Evolutionary conservation across 1,284 basidiomycete genomes (phyloP), one percentile per base, ranked within the genome.

Genomic region (Irpex sp.): DNA sequence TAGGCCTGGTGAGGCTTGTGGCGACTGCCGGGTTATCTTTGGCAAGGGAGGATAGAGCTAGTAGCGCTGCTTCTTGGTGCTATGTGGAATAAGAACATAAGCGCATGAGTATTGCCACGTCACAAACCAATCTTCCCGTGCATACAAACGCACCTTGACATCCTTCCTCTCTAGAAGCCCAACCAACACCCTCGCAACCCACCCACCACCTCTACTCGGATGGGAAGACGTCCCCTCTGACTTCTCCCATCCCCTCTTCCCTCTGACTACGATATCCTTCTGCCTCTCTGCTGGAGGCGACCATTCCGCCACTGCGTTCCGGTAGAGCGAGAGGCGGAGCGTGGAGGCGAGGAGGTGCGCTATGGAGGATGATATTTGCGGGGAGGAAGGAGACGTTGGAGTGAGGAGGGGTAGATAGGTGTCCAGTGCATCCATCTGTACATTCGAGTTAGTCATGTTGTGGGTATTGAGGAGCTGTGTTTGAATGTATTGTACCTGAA

Each of bases 211-310:
- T 34, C 77, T 76, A 26, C 74, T 74, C 0, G 81, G 75, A 4
- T 79, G 76, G 61, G 77, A 77, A 2, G 78, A 77, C 2, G 78
- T 72, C 15, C 74, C 71, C 0, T 81, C 77, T 0, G 79, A 78
- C 69, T 79, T 82, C 72, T 88, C 87, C 89, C 91, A 92, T 2
- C 89, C 88, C 0, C 90, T 79, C 61, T 84, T 83, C 0, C 79
- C 79, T 68, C 82, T 85, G n/a, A 78, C 77, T 4, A 34, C 31
- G 1, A 1, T 6, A 62, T 86, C 85, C 64, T 79, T 82, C 49
- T 77, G 72, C 17, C 87, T 76, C 19, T 89, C 87, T 0, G 71
- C 67, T 0, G 77, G 79, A 21, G 88, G 90, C 0, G 85, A 69
- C 90, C 90, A 94, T 17, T 85, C 81, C 0, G 84, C 77, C 5